Conservation (phyloP, 257 asterid species). For the Vinca minor region DNA sequence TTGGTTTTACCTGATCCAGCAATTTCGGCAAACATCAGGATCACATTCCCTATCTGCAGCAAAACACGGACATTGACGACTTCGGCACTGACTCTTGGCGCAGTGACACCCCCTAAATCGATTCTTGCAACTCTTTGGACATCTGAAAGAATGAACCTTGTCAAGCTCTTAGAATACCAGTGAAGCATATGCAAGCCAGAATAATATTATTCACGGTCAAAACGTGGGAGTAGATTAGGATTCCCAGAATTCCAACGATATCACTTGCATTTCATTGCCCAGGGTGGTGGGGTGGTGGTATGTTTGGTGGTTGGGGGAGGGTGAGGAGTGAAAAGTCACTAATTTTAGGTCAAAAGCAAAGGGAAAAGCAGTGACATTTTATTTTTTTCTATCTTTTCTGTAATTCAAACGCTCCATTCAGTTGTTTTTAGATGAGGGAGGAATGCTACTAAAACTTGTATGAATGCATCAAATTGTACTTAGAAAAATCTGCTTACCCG, state of each 20-base stretch:
- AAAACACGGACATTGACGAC: conserved; percentile 98
- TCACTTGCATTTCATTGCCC: too few relatives aligned
- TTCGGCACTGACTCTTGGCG: conserved; percentile 97
- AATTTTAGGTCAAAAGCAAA: neutral
- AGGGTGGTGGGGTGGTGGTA: neutral
- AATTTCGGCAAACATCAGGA: conserved; percentile 96
- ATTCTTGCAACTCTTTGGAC: conserved; percentile 91
- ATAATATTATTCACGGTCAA: neutral
- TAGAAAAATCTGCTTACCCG: conserved; percentile 52
- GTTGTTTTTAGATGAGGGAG: neutral
- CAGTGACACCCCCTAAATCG: conserved; percentile 98
- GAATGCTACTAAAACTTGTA: neutral
- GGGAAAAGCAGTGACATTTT: neutral
- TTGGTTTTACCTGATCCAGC: conserved; percentile 79
- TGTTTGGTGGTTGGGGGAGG: too few relatives aligned
- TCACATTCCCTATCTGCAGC: conserved; percentile 95
- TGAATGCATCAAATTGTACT: neutral
- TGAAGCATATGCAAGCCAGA: conserved; percentile 5
- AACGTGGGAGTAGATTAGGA: neutral
- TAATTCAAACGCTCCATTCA: neutral
- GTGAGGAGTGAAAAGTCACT: neutral
- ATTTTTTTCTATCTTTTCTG: neutral
- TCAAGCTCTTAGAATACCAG: neutral
- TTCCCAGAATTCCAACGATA: too few relatives aligned
- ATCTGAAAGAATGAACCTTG: conserved; percentile 37